These are phyloP conservation scores for Cyberlindnera misumaiensis DNA, from an alignment of 805 yeast species.

Conservation along the genomic window DNA sequence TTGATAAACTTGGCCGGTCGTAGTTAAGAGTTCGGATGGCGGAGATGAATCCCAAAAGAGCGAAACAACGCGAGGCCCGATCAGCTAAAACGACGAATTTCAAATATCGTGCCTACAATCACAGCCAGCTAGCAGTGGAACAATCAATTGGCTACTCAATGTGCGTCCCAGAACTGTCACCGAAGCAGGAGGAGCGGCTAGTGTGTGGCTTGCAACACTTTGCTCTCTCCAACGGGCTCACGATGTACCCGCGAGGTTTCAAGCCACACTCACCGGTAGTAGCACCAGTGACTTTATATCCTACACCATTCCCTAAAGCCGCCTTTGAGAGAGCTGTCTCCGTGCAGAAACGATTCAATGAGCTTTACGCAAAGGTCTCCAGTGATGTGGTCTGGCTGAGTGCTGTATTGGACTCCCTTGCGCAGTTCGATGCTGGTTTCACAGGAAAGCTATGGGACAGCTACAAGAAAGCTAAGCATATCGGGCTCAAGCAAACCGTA, in stretches of 20 bases:
- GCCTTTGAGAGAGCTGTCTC: conserved; percentile 61
- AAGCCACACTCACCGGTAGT: conserved; percentile 36
- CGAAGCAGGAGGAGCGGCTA: conserved; percentile 23
- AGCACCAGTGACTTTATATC: conserved; percentile 88
- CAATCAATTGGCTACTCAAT: not conserved
- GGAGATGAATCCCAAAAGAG: not conserved
- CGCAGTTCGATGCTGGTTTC: conserved; percentile 62
- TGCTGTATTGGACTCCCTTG: conserved; percentile 44
- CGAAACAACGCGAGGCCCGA: not conserved
- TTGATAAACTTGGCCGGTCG: too few relatives aligned
- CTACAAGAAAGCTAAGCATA: conserved; percentile 41
- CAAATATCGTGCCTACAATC: not conserved
- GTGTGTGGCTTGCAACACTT: conserved; percentile 58
- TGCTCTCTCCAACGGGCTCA: conserved; percentile 71
- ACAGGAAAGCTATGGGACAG: conserved; percentile 72
- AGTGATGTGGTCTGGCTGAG: conserved; percentile 60
- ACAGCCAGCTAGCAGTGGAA: not conserved
- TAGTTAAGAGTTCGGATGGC: not conserved
- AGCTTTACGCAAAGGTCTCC: conserved; percentile 62
- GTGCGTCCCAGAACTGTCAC: conserved; percentile 23
- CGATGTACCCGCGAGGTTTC: conserved; percentile 68
- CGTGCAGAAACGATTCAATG: conserved; percentile 65
- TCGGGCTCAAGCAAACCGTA: conserved; percentile 54
- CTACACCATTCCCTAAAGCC: conserved; percentile 75
- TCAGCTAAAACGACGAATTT: not conserved